Conservation (phyloP, 352 stramenopile genomes). For the Phytophthora macrochlamydospora region DNA sequence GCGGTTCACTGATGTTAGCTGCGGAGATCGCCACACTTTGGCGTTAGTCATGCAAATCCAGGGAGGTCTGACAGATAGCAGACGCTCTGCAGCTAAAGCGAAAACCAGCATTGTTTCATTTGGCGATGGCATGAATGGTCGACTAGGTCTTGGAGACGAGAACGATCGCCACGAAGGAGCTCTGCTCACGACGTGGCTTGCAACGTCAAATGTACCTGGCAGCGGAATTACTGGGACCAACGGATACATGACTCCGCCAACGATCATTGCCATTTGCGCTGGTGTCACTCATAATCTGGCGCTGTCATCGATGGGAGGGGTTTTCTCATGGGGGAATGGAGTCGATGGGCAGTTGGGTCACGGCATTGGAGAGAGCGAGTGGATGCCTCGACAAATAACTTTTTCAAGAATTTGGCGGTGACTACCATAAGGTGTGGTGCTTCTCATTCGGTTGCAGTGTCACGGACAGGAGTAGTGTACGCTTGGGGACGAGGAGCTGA, state of each 20-base stretch:
- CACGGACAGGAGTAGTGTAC: slow-evolving; percentile 53
- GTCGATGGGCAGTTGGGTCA: slow-evolving; percentile 68
- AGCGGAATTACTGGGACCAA: slow-evolving; percentile 21
- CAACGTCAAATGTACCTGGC: slow-evolving; percentile 14
- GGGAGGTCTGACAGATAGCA: slow-evolving; percentile 5
- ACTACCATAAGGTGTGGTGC: slow-evolving; percentile 39
- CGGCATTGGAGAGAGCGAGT: slow-evolving; percentile 51
- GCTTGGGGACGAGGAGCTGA: slow-evolving; percentile 57
- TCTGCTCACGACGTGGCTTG: slow-evolving; percentile 46
- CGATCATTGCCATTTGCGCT: slow-evolving; percentile 48
- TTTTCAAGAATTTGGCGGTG: slow-evolving; percentile 46
- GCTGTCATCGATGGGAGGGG: slow-evolving; percentile 47
- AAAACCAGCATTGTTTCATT: slow-evolving; percentile 65
- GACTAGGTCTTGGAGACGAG: slow-evolving; percentile 63
- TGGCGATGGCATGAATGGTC: slow-evolving; percentile 71
- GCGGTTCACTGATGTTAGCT: slow-evolving; percentile 68
- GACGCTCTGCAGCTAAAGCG: slow-evolving; percentile 6
- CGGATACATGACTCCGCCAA: slow-evolving; percentile 33
- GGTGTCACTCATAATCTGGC: slow-evolving; percentile 59
- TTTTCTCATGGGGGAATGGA: slow-evolving; percentile 74
- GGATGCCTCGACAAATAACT: slow-evolving; percentile 55
- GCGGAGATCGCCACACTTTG: slow-evolving; percentile 72
- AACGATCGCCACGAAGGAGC: slow-evolving; percentile 44
- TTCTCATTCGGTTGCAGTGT: slow-evolving; percentile 59
- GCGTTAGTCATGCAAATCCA: slow-evolving; percentile 19